Base-by-base conservation (phyloP, 2,329 filamentous ascomycete genomes). In the Pyricularia pennisetigena region DNA sequence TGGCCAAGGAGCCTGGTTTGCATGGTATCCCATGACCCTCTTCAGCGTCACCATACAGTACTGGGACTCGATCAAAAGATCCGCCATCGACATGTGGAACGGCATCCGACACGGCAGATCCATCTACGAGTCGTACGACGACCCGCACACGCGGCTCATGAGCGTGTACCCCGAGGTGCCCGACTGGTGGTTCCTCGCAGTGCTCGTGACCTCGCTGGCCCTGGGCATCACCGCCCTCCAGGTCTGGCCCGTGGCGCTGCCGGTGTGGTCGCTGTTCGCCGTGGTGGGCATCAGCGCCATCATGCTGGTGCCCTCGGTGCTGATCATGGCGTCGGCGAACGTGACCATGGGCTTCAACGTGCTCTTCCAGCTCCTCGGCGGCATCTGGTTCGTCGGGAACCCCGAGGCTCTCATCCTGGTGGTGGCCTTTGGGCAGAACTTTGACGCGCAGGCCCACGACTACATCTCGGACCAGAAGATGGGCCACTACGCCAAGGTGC, bases 121-220 rank as follows among this genome's bases (percentile, higher is more conserved):
- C 7, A 80, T 81, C 69, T 81, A 81, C 68, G 79, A 78, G 5
- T 78, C 76, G 2, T 78, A 79, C 16, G 79, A 78, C 67, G 81
- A 84, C 69, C 72, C 80, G 0, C 79, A 83, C 57, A 80, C 74
- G 2, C 74, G 78, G 0, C 73, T 81, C 1, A 83, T 84, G 81
- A 71, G 75, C 4, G 75, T 73, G 1, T 83, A 83, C 69, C 73
- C 75, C 0, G 82, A 83, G 64, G 80, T 83, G 0, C 82, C 82
- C 0, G 81, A 83, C 68, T 84, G 81, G 81, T 84, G 80, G 82
- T 82, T 81, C 71, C 71, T 82, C 6, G 35, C 77, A 41, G 80
- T 82, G 61, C 74, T 81, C 4, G 69, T 75, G 20, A 70, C 59
- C 49, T 74, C 78, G 65, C 68, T 74, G n/a, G 70, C 72, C 5